phyloP scores from a whole-genome alignment of 2,329 filamentous ascomycete genomes.

The Scolecobasidium constrictum region DNA sequence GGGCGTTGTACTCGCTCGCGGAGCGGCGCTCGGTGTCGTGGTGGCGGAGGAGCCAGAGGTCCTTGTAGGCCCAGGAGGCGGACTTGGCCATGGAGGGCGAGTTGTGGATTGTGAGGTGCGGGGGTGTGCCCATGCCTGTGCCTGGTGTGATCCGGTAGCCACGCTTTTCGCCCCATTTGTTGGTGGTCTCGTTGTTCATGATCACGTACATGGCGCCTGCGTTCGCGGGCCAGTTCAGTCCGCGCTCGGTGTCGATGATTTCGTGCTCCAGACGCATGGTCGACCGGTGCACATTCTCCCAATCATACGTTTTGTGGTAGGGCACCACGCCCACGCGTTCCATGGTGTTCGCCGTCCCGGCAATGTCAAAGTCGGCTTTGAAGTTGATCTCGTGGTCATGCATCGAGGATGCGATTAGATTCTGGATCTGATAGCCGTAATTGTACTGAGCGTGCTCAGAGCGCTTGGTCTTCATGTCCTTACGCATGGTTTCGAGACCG shows the following conservation, averaged over 20 bases:
- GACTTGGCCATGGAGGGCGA: slow-evolving; percentile 33
- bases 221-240: slow-evolving; percentile 37
- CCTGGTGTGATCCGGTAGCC: slow-evolving; percentile 38
- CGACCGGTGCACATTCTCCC: slow-evolving; percentile 20
- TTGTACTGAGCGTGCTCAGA: slow-evolving; percentile 18
- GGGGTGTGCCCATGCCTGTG: slow-evolving; percentile 24
- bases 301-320: slow-evolving; percentile 18
- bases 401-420: slow-evolving; percentile 17
- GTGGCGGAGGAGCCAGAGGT: slow-evolving; percentile 37
- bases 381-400: slow-evolving; percentile 26
- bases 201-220: slow-evolving; percentile 32
- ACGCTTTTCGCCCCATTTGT: slow-evolving; percentile 37
- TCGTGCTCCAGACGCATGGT: slow-evolving; percentile 21
- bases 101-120: slow-evolving; percentile 23
- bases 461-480: slow-evolving; percentile 1
- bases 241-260: slow-evolving; percentile 16
- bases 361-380: slow-evolving; percentile 26
- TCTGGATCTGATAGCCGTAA: slow-evolving; percentile 16
- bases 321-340: slow-evolving; percentile 20
- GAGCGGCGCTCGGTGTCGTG: slow-evolving; percentile 34
- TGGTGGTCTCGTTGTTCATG: slow-evolving; percentile 37
- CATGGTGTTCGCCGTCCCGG: slow-evolving; percentile 18
- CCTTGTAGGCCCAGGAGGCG: slow-evolving; percentile 38
- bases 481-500: slow-evolving; percentile 10
- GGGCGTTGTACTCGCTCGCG: slow-evolving; percentile 25